Conservation (phyloP, 768 basidiomycete genomes). For the Suillus alpinus region DNA sequence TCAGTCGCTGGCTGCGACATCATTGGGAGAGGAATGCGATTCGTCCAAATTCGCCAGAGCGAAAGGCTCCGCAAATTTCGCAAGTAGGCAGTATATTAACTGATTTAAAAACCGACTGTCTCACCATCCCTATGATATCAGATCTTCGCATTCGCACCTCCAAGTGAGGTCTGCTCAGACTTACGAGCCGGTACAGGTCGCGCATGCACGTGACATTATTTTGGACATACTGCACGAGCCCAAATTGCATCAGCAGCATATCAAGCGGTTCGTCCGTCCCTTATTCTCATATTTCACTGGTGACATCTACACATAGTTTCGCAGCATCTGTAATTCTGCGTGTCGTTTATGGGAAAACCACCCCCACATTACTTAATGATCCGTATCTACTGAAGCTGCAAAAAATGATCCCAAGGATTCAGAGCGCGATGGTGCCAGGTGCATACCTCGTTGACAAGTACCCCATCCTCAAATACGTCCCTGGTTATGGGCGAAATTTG, state of each 20-base stretch:
- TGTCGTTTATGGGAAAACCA: conserved; percentile 27
- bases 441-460: conserved; percentile 33
- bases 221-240: conserved; percentile 23
- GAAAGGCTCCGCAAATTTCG: conserved; percentile 60
- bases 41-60: conserved; percentile 48
- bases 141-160: conserved; percentile 52
- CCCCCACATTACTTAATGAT: conserved; percentile 14
- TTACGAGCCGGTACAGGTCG: conserved; percentile 46
- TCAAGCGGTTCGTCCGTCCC: conserved; percentile 40
- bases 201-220: conserved; percentile 26
- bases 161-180: conserved; percentile 45
- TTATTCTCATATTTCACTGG: conserved; percentile 2
- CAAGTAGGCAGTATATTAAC: conserved; percentile 29
- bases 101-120: conserved; percentile 3
- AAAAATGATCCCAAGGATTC: conserved; percentile 27
- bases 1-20: conserved; percentile 56
- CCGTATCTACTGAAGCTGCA: conserved; percentile 27
- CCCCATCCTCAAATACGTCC: conserved; percentile 44
- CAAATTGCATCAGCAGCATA: conserved; percentile 21
- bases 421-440: conserved; percentile 30
- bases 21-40: conserved; percentile 56
- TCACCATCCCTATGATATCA: conserved; percentile 13
- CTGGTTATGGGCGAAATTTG: conserved; percentile 56
- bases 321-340: conserved; percentile 25
- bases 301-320: conserved; percentile 15